These are phyloP conservation scores for Debaryomyces sp. DNA, from an alignment of 1,139 yeast species.

Conservation along the genomic window DNA sequence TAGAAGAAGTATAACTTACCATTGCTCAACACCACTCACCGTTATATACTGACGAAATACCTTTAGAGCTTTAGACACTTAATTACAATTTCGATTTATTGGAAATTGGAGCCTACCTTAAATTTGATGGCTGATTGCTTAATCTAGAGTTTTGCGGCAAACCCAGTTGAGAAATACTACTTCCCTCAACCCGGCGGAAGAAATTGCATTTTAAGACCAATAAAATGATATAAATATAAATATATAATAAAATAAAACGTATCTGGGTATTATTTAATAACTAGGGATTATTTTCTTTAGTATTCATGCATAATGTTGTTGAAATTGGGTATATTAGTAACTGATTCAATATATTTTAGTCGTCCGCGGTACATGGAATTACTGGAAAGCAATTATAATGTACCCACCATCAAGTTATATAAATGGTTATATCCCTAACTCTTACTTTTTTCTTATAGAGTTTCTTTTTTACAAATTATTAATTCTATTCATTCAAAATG, in stretches of 20 bases:
- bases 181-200: neutral
- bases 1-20: neutral
- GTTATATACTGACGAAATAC: neutral
- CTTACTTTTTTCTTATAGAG: no score
- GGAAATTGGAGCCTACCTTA: neutral
- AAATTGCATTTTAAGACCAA: neutral
- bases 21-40: neutral
- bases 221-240: neutral
- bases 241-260: neutral
- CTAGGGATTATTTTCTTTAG: neutral
- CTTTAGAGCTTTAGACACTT: neutral
- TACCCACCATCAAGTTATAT: neutral
- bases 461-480: neutral
- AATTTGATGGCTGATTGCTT: neutral
- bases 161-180: neutral
- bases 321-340: neutral
- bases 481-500: conserved; percentile 16
- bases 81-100: neutral
- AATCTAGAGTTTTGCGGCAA: conserved; percentile 6
- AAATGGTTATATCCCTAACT: neutral
- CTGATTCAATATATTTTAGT: neutral
- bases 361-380: conserved; percentile 1
- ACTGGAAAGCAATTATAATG: conserved; percentile 1
- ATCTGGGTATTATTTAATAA: neutral
- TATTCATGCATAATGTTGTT: neutral